These are phyloP conservation scores for Aspergillus awamori DNA, from an alignment of 2,329 filamentous ascomycete species.

Conservation along the genomic window DNA sequence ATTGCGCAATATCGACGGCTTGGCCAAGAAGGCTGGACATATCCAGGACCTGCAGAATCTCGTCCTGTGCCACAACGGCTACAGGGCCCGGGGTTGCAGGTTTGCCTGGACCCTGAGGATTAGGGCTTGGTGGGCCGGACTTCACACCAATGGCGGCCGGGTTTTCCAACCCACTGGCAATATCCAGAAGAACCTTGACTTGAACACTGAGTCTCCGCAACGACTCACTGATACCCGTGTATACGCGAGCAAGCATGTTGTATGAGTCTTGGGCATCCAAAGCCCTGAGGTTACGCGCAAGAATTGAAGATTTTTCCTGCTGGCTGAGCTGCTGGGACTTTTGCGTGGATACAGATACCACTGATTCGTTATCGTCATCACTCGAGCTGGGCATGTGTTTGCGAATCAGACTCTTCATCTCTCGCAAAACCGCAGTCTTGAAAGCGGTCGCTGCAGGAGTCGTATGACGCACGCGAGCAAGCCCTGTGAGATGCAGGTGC, in stretches of 20 bases:
- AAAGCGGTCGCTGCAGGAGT: conserved; percentile 80
- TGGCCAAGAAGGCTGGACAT: conserved; percentile 67
- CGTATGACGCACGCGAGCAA: conserved; percentile 81
- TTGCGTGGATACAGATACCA: conserved; percentile 80
- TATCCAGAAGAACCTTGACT: conserved; percentile 91
- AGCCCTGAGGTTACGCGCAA: conserved; percentile 84
- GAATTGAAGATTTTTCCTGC: conserved; percentile 84
- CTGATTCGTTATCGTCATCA: conserved; percentile 90
- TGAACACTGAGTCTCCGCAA: conserved; percentile 83
- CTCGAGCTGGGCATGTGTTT: conserved; percentile 86
- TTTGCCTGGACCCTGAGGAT: conserved; percentile 45
- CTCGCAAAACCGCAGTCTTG: conserved; percentile 78
- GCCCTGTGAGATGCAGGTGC: conserved; percentile 70
- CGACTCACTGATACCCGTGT: conserved; percentile 84
- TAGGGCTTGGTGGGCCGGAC: conserved; percentile 53
- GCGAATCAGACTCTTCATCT: conserved; percentile 83
- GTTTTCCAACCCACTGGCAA: conserved; percentile 67
- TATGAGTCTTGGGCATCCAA: conserved; percentile 85
- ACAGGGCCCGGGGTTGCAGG: conserved; percentile 37
- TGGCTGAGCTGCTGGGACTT: conserved; percentile 70
- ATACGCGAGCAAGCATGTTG: conserved; percentile 77
- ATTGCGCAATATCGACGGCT: conserved; percentile 68
- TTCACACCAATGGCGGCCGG: conserved; percentile 44
- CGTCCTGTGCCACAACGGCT: conserved; percentile 53
- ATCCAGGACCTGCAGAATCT: conserved; percentile 65